Conservation (phyloP, 2,329 filamentous ascomycete genomes). For the Clonostachys sp. region DNA sequence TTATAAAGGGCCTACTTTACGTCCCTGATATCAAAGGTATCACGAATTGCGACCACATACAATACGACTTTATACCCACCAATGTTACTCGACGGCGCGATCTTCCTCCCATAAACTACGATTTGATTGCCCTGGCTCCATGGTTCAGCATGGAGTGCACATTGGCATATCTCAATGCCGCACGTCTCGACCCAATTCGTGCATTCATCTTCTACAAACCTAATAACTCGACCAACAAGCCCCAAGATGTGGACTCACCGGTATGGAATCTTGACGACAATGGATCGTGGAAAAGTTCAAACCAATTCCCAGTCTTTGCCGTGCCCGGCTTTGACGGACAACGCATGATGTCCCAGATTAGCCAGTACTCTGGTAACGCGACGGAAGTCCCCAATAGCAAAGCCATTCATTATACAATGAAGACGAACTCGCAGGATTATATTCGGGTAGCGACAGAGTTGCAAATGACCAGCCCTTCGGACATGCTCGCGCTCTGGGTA, state of each 20-base stretch:
- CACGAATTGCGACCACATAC: slow-evolving; percentile 59
- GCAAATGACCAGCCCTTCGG: slow-evolving; percentile 35
- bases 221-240: slow-evolving; percentile 49
- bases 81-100: slow-evolving; percentile 73
- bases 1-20: slow-evolving; percentile 77
- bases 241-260: slow-evolving; percentile 59
- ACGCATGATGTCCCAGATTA: slow-evolving; percentile 66
- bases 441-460: slow-evolving; percentile 57
- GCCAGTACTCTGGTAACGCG: slow-evolving; percentile 73
- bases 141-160: slow-evolving; percentile 78
- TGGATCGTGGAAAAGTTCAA: slow-evolving; percentile 65
- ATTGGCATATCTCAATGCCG: slow-evolving; percentile 62
- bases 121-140: slow-evolving; percentile 77
- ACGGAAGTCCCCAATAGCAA: slow-evolving; percentile 53
- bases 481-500: slow-evolving; percentile 74
- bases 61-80: slow-evolving; percentile 61
- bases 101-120: slow-evolving; percentile 65
- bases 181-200: slow-evolving; percentile 53
- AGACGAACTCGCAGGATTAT: slow-evolving; percentile 52
- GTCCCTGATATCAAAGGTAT: slow-evolving; percentile 63
- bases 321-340: slow-evolving; percentile 64
- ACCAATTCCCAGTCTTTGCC: slow-evolving; percentile 78
- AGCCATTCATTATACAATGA: slow-evolving; percentile 50
- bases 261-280: slow-evolving; percentile 69
- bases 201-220: slow-evolving; percentile 62